Conservation (phyloP, 257 asterid species). For the Striga asiatica region DNA sequence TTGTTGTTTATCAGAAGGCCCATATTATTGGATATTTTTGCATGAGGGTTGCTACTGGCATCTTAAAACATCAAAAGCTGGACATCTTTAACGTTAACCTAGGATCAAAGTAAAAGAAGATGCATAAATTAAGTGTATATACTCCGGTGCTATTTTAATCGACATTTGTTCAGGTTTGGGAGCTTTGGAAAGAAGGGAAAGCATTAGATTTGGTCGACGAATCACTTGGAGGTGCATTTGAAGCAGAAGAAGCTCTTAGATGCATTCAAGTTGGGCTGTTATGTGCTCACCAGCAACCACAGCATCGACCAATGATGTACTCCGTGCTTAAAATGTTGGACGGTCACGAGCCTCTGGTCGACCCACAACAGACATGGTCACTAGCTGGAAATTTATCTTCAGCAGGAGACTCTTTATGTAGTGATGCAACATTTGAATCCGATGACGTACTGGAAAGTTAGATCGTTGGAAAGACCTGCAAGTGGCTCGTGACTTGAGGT, state of each 20-base stretch:
- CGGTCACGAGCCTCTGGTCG: neutral
- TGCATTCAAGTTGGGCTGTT: slow-evolving; percentile 17
- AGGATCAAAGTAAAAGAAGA: too few species aligned
- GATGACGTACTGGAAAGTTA: neutral
- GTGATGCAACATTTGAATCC: neutral
- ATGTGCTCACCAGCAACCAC: neutral
- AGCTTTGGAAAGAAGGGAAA: too few species aligned
- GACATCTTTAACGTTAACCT: too few species aligned
- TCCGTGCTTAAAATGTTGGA: slow-evolving; percentile 8
- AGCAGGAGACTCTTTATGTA: neutral
- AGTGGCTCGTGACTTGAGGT: too few species aligned
- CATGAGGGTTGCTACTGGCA: too few species aligned
- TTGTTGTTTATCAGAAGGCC: too few species aligned
- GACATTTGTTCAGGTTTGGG: too few species aligned
- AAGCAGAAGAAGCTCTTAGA: neutral
- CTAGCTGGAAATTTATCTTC: neutral
- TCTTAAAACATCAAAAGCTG: too few species aligned
- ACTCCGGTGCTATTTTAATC: too few species aligned
- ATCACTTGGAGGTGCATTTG: neutral
- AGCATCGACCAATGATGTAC: slow-evolving; percentile 6
- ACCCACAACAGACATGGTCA: neutral
- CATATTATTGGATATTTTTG: too few species aligned
- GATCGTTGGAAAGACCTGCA: too few species aligned
- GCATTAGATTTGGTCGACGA: slow-evolving; percentile 7
- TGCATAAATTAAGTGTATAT: too few species aligned